These are phyloP conservation scores for Dunaliella sp. DNA, from an alignment of 139 green algal genomes.

Conservation along the genomic window DNA sequence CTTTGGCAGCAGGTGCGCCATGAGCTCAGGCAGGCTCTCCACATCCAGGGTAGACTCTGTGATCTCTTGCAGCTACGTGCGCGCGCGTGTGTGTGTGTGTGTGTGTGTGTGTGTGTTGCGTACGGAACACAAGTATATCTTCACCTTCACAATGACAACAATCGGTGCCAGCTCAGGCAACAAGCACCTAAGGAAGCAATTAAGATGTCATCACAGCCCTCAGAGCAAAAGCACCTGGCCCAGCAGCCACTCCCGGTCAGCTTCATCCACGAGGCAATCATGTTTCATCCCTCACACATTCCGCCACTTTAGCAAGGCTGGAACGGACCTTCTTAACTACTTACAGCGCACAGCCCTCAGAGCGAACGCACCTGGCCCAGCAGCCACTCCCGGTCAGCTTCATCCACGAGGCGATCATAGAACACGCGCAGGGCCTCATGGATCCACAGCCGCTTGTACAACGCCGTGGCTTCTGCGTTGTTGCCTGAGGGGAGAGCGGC, in stretches of 20 bases:
- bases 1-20: conserved; percentile 19
- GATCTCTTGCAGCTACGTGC: neutral
- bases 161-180: no score
- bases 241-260: conserved; percentile 67
- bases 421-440: conserved; percentile 76
- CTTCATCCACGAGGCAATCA: conserved; percentile 68
- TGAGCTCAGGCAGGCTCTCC: conserved; percentile 22
- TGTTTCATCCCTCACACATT: conserved; percentile 19
- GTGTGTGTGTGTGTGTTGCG: no score
- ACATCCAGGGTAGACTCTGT: conserved; percentile 5
- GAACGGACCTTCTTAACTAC: no score
- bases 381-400: conserved; percentile 66
- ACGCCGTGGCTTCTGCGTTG: neutral
- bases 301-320: no score
- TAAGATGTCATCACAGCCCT: no score
- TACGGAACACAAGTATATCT: no score
- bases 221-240: no score
- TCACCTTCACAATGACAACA: no score
- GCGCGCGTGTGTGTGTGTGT: no score
- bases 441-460: conserved; percentile 74
- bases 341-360: no score
- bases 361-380: conserved; percentile 48
- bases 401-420: conserved; percentile 71
- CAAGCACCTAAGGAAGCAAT: no score
- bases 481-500: conserved; percentile 15